A percentile compares a stretch with the other conserved stretches of the same genome.
These are phyloP conservation scores for Populus alba DNA, from an alignment of 345 rosid genomes.

Conservation along the genomic window DNA sequence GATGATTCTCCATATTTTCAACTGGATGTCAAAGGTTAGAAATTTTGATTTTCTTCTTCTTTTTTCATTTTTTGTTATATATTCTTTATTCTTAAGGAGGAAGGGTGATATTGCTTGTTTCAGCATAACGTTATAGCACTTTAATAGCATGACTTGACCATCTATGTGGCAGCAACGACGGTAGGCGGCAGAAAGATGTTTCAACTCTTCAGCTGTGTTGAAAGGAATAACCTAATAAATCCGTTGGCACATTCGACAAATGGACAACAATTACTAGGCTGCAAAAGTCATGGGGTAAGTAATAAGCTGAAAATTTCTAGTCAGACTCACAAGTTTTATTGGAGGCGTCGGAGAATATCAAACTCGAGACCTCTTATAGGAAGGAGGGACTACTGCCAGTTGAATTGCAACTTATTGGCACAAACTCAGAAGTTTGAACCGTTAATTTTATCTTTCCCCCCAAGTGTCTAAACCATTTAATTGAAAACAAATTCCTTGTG, in stretches of 20 bases:
- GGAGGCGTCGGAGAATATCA: no score
- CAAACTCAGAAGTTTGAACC: no score
- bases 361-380: no score
- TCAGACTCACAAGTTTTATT: no score
- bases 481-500: not conserved
- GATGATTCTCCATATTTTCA: slow-evolving; percentile 50
- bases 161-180: not conserved
- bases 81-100: not conserved
- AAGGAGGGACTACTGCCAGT: no score
- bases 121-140: not conserved
- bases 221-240: no score
- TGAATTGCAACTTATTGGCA: no score
- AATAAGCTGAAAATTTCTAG: no score
- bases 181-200: not conserved
- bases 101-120: not conserved
- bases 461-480: not conserved
- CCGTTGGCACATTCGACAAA: no score
- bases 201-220: no score
- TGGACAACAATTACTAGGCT: no score
- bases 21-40: slow-evolving; percentile 26
- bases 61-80: not conserved
- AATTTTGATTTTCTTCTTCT: not conserved
- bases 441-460: not conserved
- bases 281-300: no score
- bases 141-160: not conserved